Percentiles rank a stretch among this genome's conserved stretches.
Evolutionary conservation across 805 yeast species (phyloP).

Genomic region (Vanderwaltozyma polyspora): DNA sequence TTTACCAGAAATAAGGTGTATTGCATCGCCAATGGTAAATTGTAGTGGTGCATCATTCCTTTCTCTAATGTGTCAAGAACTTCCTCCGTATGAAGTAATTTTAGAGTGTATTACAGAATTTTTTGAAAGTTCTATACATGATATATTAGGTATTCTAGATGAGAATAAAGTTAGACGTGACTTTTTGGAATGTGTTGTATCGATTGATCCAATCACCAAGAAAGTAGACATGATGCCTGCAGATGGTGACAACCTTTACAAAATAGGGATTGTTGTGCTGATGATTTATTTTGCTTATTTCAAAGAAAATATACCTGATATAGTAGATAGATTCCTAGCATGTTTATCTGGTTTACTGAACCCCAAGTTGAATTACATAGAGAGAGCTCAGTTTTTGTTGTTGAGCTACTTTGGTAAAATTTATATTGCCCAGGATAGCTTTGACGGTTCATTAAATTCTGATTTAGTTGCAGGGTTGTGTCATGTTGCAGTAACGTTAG

Average conservation of each 20-base stretch:
- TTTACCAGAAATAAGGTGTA: neutral
- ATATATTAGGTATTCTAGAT: constrained; percentile 10
- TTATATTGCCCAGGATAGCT: constrained; percentile 8
- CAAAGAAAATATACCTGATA: constrained; percentile 10
- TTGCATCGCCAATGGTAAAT: neutral
- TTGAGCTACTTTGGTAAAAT: constrained; percentile 13
- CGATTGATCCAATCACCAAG: neutral
- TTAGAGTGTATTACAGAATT: constrained; percentile 6
- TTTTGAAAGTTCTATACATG: constrained; percentile 11
- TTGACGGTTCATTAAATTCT: constrained; percentile 17
- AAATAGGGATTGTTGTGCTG: constrained; percentile 16
- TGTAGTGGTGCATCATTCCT: neutral
- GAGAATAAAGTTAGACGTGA: constrained; percentile 10
- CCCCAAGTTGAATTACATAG: constrained; percentile 17
- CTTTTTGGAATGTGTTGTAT: constrained; percentile 2
- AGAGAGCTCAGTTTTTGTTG: constrained; percentile 22
- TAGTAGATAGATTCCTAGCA: constrained; percentile 10
- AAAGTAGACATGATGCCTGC: constrained; percentile 3
- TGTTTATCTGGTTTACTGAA: constrained; percentile 13
- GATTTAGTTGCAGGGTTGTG: constrained; percentile 13
- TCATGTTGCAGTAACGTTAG: constrained; percentile 15
- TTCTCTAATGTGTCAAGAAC: constrained; percentile 1
- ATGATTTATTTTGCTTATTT: constrained; percentile 12
- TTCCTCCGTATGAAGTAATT: constrained; percentile 10
- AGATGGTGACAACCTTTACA: constrained; percentile 14